phyloP scores from a whole-genome alignment of 2,329 filamentous ascomycete genomes.

The Thelonectria olida region DNA sequence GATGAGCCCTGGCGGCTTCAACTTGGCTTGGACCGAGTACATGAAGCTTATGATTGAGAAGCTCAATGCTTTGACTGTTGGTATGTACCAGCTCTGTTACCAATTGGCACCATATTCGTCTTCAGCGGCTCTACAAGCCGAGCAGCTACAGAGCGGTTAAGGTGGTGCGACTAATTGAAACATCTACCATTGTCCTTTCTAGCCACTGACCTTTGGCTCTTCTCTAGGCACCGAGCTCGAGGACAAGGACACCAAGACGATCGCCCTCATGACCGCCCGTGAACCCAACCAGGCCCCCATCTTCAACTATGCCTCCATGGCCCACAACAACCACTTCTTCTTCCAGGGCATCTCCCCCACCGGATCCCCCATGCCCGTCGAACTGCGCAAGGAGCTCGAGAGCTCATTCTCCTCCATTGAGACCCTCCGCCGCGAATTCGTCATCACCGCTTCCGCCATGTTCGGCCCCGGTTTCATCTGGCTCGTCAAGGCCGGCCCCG shows the following conservation, averaged over 20 bases:
- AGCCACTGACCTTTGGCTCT: constrained; percentile 20
- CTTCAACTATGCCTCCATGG: constrained; percentile 98
- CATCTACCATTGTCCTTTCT: constrained; percentile 1
- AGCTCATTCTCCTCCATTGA: constrained; percentile 83
- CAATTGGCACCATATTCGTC: background rate
- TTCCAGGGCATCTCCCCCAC: constrained; percentile 64
- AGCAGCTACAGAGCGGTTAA: no score
- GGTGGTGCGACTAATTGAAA: constrained; percentile 5
- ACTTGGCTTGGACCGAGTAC: constrained; percentile 85
- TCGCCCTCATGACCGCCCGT: constrained; percentile 80
- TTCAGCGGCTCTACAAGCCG: constrained; percentile 11
- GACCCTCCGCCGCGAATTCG: constrained; percentile 81
- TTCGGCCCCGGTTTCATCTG: constrained; percentile 98
- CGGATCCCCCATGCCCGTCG: constrained; percentile 62
- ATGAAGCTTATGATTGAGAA: constrained; percentile 78
- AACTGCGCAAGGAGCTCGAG: constrained; percentile 68
- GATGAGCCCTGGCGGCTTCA: constrained; percentile 74
- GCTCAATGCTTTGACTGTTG: constrained; percentile 77
- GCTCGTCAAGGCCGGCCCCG: constrained; percentile 73
- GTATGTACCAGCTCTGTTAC: constrained; percentile 57
- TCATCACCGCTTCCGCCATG: constrained; percentile 86
- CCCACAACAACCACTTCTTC: constrained; percentile 90
- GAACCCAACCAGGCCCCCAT: constrained; percentile 78
- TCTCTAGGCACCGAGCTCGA: constrained; percentile 70
- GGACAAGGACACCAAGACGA: constrained; percentile 68